Percentiles rank a stretch among this genome's conserved stretches.
Conservation (phyloP, 208 protist species). For the Tritrichomonas musculus region DNA sequence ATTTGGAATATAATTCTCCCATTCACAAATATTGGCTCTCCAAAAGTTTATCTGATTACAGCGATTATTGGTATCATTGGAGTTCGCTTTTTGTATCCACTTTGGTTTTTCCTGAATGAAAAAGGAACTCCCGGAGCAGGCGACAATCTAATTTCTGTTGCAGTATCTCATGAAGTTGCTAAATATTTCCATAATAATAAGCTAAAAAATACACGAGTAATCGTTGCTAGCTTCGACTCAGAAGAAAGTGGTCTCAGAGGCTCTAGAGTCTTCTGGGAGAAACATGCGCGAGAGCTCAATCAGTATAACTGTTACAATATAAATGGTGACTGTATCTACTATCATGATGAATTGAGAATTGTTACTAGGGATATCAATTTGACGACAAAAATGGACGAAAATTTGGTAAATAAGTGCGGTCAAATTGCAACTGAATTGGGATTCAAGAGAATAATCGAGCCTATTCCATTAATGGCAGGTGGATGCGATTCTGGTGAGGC, state of each 20-base stretch:
- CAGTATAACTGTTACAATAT: not conserved
- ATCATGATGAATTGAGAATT: not conserved
- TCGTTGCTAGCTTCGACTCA: not conserved
- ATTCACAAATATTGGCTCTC: too few species aligned
- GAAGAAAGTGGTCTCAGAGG: not conserved
- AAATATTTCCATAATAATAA: not conserved
- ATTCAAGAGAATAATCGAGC: not conserved
- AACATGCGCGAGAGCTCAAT: not conserved
- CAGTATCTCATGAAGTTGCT: not conserved
- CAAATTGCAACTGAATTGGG: not conserved
- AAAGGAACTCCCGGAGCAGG: not conserved
- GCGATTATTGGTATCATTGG: too few species aligned
- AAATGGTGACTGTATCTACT: not conserved
- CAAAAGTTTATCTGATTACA: too few species aligned
- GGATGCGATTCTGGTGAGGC: not conserved
- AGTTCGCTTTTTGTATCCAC: not conserved
- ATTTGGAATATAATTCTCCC: not conserved
- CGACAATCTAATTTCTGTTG: not conserved
- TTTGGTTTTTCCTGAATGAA: not conserved
- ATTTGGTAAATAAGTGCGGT: not conserved
- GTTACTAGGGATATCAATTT: not conserved
- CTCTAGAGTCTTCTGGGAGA: not conserved
- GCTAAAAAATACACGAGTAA: not conserved
- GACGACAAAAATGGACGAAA: not conserved
- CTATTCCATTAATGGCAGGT: not conserved